These are phyloP conservation scores for Thecamonas trahens DNA, from an alignment of 78 protist species.

Conservation along the genomic window DNA sequence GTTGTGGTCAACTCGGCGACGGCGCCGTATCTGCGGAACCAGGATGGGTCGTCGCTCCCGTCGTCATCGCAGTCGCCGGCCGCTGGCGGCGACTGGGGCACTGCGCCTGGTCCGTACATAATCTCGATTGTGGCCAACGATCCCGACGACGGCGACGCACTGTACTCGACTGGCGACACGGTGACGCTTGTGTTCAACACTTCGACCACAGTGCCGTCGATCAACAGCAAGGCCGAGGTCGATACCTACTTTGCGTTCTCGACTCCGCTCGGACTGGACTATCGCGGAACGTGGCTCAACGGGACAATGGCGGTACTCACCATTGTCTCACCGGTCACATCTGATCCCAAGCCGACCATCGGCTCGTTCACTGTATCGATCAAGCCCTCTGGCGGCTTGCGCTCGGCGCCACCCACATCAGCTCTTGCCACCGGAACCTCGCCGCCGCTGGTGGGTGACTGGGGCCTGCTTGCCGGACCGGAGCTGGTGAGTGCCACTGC, in stretches of 20 bases:
- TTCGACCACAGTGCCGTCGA: not conserved
- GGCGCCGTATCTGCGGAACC: not conserved
- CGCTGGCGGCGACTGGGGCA: not conserved
- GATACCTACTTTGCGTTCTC: not conserved
- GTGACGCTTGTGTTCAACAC: not conserved
- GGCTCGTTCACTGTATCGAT: not conserved
- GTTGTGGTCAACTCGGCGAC: too few relatives aligned
- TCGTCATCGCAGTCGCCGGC: not conserved
- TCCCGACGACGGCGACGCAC: constrained; percentile 1
- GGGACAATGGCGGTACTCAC: too few relatives aligned
- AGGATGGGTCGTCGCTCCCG: not conserved
- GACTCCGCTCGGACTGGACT: not conserved
- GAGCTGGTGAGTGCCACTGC: not conserved
- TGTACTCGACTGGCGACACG: not conserved
- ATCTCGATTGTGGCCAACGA: not conserved
- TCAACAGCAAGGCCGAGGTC: not conserved
- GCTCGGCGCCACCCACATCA: not conserved
- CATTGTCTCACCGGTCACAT: not conserved
- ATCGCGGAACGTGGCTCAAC: not conserved
- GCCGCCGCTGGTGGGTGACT: not conserved
- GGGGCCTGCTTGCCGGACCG: not conserved
- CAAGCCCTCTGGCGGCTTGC: not conserved
- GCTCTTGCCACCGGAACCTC: not conserved
- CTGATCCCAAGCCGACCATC: not conserved
- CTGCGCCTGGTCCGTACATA: not conserved